Evolutionary conservation across 768 basidiomycete genomes (phyloP), one percentile per base, ranked within the genome.

Genomic region (Sarcodon sp.): DNA sequence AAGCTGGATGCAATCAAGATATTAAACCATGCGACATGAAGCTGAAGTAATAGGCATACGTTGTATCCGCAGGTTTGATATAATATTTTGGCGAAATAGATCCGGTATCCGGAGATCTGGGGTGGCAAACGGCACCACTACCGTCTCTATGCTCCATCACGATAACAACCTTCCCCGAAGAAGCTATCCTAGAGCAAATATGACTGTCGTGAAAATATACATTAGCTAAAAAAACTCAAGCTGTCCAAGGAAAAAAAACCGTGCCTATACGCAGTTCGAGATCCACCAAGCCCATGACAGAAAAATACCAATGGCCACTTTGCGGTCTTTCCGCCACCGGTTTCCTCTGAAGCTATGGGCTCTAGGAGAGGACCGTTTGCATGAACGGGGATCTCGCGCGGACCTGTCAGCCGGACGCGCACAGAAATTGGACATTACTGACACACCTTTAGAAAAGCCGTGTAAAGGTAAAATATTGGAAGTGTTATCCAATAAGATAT

Each of bases 81-180:
- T 89, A 91, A 8, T 73, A 60, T 21, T 67, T 54, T 33, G 53
- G 51, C 46, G 52, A 64, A 52, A 32, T 60, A 57, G 54, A 53
- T 57, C 53, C 66, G 62, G 52, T 57, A 56, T 31, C 47, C 47
- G 54, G 54, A 62, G 64, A 65, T 46, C 57, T 60, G 35, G 63
- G 65, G 71, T 4, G 66, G 57, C 54, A n/a, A 55, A 71, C 0
- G 79, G 78, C 3, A 15, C 75, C 80, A 3, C 83, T 82, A 0
- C 88, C 89, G 59, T 93, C 91, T 8, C 82, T 73, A 59, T 92
- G 90, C 57, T 92, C 87, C 18, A 92, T 58, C 5, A 87, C 82
- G 39, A 89, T 69, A 3, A 94, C 88, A 4, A 92, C 78, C 51
- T 75, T 80, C 2, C 91, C 91, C 35, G 81, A 71, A 4, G 84